Base-by-base conservation (phyloP, 2,329 filamentous ascomycete species). In the Trichoderma breve region DNA sequence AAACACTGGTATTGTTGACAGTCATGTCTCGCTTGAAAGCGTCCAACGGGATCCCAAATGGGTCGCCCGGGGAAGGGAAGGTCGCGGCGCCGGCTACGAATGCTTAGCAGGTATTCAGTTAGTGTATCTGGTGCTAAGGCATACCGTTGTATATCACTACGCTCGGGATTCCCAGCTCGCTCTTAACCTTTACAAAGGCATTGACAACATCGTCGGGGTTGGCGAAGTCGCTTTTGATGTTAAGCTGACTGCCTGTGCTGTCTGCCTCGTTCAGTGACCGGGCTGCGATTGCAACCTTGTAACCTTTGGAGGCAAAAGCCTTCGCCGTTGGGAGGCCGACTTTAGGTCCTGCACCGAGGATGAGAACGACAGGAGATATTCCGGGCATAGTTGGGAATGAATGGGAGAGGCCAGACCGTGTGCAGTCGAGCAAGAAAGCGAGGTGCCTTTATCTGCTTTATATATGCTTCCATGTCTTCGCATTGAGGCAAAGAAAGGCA, bases 141-240 rank as follows among this genome's bases (percentile, higher is more conserved):
- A 43, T 68, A 68, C 65, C 65, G 34, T 68, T 68, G 65, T 68
- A 68, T 18, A 68, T 60, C 6, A 68, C 65, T 15, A 68, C 65
- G 26, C 34, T 68, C 3, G 65, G 65, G 7, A 32, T 68, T 47
- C 65, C 65, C 7, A 68, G 34, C 11, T 30, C 34, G 7, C 2
- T 60, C 65, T 47, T 68, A 3, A 68, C 65, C 26, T 43, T 60
- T 58, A 39, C 24, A 4, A 68, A 68, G 34, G 65, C 65, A 58
- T 47, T 60, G 34, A 68, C 15, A 4, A 68, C 65, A 47, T 68
- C 65, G 26, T 68, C 65, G 26, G 53, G 53, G 34, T 68, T 58
- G 34, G 65, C 34, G 11, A 68, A 68, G 53, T 68, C 65, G 24
- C 65, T 68, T 24, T 58, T 58, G 34, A 68, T 68, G 65, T 68